These are phyloP conservation scores for Avena insularis DNA, from an alignment of 176 grass and related monocot species.

Conservation along the genomic window DNA sequence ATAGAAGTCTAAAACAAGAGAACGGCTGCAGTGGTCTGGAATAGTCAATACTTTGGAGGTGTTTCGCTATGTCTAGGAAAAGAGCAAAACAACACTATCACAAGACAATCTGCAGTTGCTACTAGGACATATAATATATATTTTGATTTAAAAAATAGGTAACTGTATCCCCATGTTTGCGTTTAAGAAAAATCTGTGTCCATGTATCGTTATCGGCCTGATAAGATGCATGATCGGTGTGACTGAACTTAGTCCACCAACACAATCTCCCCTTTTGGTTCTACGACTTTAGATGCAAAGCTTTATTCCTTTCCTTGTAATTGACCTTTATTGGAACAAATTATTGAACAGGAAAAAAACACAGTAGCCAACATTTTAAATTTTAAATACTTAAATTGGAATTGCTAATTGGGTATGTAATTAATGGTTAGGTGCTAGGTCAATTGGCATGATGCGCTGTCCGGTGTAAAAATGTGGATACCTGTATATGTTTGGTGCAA, in stretches of 20 bases:
- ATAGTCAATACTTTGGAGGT: background rate
- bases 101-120: background rate
- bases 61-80: background rate
- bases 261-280: background rate
- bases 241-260: background rate
- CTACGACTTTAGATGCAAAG: background rate
- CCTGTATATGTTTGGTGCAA: background rate
- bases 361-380: background rate
- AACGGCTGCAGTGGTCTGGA: background rate
- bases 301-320: constrained; percentile 27
- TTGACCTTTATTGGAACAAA: background rate
- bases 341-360: background rate
- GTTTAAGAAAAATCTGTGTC: too few species aligned
- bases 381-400: background rate
- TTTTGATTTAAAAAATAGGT: background rate
- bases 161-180: too few species aligned
- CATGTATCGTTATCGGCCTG: too few species aligned
- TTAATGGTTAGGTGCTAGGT: background rate
- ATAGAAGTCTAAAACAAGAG: background rate
- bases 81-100: background rate
- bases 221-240: background rate
- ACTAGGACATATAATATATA: background rate
- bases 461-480: background rate
- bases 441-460: background rate
- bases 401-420: background rate